These are phyloP conservation scores for Beta macrorhiza DNA, from an alignment of 179 eudicot species.

Conservation along the genomic window DNA sequence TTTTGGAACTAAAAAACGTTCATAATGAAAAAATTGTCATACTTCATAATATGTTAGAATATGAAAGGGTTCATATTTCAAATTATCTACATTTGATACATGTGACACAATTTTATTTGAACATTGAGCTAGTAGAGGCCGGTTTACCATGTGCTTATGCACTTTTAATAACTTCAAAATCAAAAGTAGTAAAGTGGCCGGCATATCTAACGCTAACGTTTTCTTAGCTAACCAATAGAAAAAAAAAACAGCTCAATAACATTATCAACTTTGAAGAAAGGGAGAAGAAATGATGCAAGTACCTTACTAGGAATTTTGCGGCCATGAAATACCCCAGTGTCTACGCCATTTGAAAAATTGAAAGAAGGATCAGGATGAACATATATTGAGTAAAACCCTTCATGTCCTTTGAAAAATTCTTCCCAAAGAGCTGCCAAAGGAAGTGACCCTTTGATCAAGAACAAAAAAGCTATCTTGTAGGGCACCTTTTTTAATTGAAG, in stretches of 20 bases:
- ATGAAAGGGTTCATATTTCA: no score
- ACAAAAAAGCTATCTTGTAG: constrained; percentile 37
- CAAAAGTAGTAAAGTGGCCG: no score
- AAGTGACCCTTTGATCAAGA: constrained; percentile 35
- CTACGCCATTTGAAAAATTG: constrained; percentile 18
- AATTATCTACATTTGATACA: no score
- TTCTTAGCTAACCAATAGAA: no score
- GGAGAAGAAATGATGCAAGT: background rate
- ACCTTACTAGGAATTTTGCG: constrained; percentile 69
- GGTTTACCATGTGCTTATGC: no score
- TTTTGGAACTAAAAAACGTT: no score
- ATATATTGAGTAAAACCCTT: constrained; percentile 41
- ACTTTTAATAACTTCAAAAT: no score
- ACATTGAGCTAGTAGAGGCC: no score
- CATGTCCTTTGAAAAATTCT: constrained; percentile 40
- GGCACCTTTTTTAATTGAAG: constrained; percentile 9
- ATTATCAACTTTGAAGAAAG: background rate
- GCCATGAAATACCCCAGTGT: constrained; percentile 48
- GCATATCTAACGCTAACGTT: no score
- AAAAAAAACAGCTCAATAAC: background rate
- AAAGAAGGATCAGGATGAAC: constrained; percentile 40
- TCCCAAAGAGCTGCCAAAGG: constrained; percentile 53
- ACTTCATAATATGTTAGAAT: no score
- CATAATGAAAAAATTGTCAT: no score
- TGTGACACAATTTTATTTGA: no score